These are phyloP conservation scores for Termitomyces sp. DNA, from an alignment of 768 basidiomycete species.

Conservation along the genomic window DNA sequence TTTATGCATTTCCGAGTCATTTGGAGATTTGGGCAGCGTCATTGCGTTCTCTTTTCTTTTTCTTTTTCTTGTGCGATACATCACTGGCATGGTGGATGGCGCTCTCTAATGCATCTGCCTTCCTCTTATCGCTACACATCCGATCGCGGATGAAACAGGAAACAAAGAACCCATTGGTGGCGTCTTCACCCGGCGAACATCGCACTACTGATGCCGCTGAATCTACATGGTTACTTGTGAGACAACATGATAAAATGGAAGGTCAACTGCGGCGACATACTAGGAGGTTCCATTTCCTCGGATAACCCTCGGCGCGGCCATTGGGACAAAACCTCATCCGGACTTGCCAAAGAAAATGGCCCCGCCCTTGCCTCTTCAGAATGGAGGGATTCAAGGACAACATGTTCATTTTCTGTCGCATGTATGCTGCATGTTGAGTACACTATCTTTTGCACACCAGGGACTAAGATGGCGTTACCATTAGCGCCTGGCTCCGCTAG, in stretches of 20 bases:
- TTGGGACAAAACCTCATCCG: slow-evolving; percentile 60
- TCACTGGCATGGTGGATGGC: slow-evolving; percentile 7
- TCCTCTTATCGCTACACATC: slow-evolving; percentile 17
- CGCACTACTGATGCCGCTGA: slow-evolving; percentile 61
- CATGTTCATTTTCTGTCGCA: slow-evolving; percentile 88
- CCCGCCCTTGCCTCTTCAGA: slow-evolving; percentile 61
- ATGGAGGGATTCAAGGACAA: slow-evolving; percentile 68
- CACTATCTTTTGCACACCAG: slow-evolving; percentile 72
- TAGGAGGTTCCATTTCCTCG: slow-evolving; percentile 53
- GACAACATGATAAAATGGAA: neutral
- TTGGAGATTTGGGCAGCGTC: neutral
- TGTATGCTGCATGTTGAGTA: slow-evolving; percentile 99
- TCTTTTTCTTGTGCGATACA: slow-evolving; percentile 16
- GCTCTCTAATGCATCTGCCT: slow-evolving; percentile 16
- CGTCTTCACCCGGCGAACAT: slow-evolving; percentile 77
- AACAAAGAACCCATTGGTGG: slow-evolving; percentile 96
- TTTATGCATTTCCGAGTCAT: neutral
- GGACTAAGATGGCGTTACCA: slow-evolving; percentile 44
- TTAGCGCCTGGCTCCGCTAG: neutral
- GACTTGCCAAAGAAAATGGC: slow-evolving; percentile 65
- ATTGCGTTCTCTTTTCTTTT: slow-evolving; percentile 15
- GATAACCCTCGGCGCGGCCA: slow-evolving; percentile 81
- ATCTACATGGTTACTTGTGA: slow-evolving; percentile 24
- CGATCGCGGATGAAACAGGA: slow-evolving; percentile 67
- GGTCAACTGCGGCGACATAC: slow-evolving; percentile 26